Percentiles rank a stretch among this genome's conserved stretches.
Conservation (phyloP, 2,329 filamentous ascomycete species). For the Paraphoma sp. region DNA sequence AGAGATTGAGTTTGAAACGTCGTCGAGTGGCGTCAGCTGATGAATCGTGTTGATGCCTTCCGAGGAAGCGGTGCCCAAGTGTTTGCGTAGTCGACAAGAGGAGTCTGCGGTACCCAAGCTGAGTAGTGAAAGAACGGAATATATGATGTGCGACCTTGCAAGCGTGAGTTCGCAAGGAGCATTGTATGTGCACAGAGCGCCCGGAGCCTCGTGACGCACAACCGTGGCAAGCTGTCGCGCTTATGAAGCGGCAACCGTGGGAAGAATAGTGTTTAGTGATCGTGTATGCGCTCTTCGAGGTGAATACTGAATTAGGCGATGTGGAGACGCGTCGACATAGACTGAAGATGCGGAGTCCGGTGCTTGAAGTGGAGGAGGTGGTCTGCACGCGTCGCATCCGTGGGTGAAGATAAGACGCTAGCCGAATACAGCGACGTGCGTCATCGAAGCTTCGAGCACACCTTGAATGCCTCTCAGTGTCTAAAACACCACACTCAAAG, state of each 20-base stretch:
- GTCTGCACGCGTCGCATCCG: neutral
- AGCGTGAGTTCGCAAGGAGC: constrained; percentile 23
- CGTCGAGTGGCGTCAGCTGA: constrained; percentile 31
- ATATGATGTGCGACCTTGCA: constrained; percentile 19
- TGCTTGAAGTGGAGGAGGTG: too few relatives aligned
- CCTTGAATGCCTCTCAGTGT: neutral
- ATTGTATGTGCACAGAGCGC: constrained; percentile 34
- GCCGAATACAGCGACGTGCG: constrained; percentile 5
- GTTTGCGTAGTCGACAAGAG: neutral
- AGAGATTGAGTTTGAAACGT: neutral
- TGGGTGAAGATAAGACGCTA: neutral
- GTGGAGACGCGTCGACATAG: too few relatives aligned
- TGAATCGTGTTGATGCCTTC: constrained; percentile 32
- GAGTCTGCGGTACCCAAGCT: neutral
- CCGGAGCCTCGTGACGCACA: constrained; percentile 19
- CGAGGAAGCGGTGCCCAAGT: neutral
- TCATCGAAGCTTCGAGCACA: constrained; percentile 29
- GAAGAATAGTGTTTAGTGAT: constrained; percentile 6
- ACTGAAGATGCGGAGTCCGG: too few relatives aligned
- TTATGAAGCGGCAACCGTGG: too few relatives aligned
- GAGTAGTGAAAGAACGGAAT: constrained; percentile 11
- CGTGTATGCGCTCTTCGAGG: constrained; percentile 5
- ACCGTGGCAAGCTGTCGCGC: constrained; percentile 15
- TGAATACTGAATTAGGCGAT: neutral
- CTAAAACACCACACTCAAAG: too few relatives aligned